A percentile compares a stretch with the other conserved stretches of the same genome.
Evolutionary conservation across 2,329 filamentous ascomycete species (phyloP).

Genomic region (Calycina herbarum): DNA sequence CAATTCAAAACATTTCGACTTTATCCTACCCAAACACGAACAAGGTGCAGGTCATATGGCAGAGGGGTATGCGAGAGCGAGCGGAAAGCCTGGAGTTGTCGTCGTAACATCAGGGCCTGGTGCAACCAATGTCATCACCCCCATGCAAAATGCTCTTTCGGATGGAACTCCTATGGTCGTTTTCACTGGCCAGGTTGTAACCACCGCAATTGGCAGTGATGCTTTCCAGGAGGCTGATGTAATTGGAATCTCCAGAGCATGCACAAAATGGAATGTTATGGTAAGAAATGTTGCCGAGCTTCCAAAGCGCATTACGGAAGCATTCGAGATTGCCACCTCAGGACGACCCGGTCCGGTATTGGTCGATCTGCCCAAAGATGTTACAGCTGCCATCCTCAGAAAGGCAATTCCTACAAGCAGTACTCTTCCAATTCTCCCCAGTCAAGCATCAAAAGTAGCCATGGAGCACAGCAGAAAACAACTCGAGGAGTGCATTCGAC

Average conservation of each 20-base stretch:
- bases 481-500: constrained; percentile 70
- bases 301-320: constrained; percentile 92
- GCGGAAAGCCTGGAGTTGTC: constrained; percentile 91
- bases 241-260: constrained; percentile 87
- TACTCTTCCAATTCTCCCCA: constrained; percentile 71
- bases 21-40: constrained; percentile 92
- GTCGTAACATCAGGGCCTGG: constrained; percentile 95
- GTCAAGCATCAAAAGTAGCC: constrained; percentile 80
- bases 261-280: constrained; percentile 99
- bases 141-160: constrained; percentile 92
- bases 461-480: constrained; percentile 71
- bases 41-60: constrained; percentile 99
- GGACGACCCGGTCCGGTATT: constrained; percentile 92
- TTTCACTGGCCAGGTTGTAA: constrained; percentile 90
- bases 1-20: constrained; percentile 96
- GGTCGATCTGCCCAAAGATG: constrained; percentile 94
- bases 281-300: constrained; percentile 93
- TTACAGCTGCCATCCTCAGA: constrained; percentile 81
- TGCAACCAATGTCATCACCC: constrained; percentile 94
- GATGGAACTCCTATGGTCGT: constrained; percentile 96
- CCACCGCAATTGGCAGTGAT: constrained; percentile 87
- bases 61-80: constrained; percentile 91
- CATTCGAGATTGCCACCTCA: constrained; percentile 95
- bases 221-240: constrained; percentile 97
- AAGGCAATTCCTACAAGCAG: constrained; percentile 72